A percentile compares a stretch with the other conserved stretches of the same genome.
These are phyloP conservation scores for Amphibolis antarctica DNA, from an alignment of 106 monocot genomes.

Conservation along the genomic window DNA sequence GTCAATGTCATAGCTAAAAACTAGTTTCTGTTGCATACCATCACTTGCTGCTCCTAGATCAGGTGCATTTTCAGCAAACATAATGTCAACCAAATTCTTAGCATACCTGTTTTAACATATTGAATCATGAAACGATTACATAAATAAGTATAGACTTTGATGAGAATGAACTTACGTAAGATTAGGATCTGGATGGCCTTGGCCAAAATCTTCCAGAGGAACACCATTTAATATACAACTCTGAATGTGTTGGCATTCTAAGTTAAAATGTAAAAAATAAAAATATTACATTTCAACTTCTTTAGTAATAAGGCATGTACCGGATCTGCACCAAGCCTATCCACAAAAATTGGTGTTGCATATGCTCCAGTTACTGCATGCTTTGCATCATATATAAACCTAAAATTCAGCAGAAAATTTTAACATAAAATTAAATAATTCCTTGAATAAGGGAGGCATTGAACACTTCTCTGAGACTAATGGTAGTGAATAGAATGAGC, in stretches of 20 bases:
- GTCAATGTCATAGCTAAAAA: too few species aligned
- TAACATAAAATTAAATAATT: not conserved
- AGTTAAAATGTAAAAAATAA: not conserved
- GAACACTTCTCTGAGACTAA: not conserved
- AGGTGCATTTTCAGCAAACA: constrained; percentile 77
- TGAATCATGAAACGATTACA: constrained; percentile 4
- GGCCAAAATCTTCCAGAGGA: constrained; percentile 94
- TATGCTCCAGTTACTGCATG: constrained; percentile 99
- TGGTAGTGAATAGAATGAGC: not conserved
- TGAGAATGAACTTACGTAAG: constrained; percentile 49
- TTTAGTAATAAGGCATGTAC: constrained; percentile 18
- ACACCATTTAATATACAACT: constrained; percentile 80
- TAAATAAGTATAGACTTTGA: not conserved
- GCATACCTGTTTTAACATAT: constrained; percentile 64
- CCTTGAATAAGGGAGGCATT: not conserved
- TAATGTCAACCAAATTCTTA: constrained; percentile 80
- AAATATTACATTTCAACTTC: not conserved
- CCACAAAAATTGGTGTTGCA: constrained; percentile 95
- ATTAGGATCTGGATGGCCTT: constrained; percentile 97
- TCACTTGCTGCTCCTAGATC: constrained; percentile 98
- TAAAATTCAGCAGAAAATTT: constrained; percentile 15
- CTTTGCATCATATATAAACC: constrained; percentile 98
- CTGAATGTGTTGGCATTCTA: constrained; percentile 12
- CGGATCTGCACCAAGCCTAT: constrained; percentile 74
- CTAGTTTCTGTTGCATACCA: constrained; percentile 35